phyloP scores from a whole-genome alignment of 2,329 filamentous ascomycete species.

The Pyrenophora teres region DNA sequence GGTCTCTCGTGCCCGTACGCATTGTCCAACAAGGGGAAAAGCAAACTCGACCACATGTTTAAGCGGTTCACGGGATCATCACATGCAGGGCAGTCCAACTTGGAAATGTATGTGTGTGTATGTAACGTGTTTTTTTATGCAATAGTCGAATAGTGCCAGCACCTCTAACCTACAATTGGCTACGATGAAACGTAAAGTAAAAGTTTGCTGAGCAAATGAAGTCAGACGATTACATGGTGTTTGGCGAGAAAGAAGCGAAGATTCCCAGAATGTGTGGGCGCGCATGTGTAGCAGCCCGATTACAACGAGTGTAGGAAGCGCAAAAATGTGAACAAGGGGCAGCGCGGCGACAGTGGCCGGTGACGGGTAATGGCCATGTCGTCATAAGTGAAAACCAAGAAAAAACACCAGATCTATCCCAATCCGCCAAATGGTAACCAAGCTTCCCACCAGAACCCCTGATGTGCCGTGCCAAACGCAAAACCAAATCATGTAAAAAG shows the following conservation, averaged over 20 bases:
- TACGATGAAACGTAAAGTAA: slow-evolving; percentile 19
- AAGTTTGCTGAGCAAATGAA: slow-evolving; percentile 25
- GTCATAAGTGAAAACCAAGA: slow-evolving; percentile 35
- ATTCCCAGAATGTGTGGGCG: slow-evolving; percentile 39
- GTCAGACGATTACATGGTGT: slow-evolving; percentile 28
- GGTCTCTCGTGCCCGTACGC: neutral
- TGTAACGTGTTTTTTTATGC: slow-evolving; percentile 21
- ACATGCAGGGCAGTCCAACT: slow-evolving; percentile 4
- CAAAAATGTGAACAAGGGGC: slow-evolving; percentile 26
- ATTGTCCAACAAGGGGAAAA: slow-evolving; percentile 2
- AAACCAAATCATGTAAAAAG: slow-evolving; percentile 27
- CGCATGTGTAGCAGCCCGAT: slow-evolving; percentile 28
- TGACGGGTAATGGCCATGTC: slow-evolving; percentile 33
- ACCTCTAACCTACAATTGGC: slow-evolving; percentile 36
- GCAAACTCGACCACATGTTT: neutral
- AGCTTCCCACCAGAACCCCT: slow-evolving; percentile 24
- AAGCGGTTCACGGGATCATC: slow-evolving; percentile 1
- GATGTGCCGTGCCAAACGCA: slow-evolving; percentile 31
- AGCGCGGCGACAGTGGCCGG: slow-evolving; percentile 40
- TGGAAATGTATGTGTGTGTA: slow-evolving; percentile 1
- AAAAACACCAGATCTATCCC: slow-evolving; percentile 37
- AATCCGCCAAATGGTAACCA: slow-evolving; percentile 17
- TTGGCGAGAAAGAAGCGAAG: slow-evolving; percentile 32
- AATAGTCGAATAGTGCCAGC: slow-evolving; percentile 39
- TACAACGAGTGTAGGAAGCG: slow-evolving; percentile 49